Conservation (phyloP, 257 asterid genomes). For the Cynanchum wilfordii region DNA sequence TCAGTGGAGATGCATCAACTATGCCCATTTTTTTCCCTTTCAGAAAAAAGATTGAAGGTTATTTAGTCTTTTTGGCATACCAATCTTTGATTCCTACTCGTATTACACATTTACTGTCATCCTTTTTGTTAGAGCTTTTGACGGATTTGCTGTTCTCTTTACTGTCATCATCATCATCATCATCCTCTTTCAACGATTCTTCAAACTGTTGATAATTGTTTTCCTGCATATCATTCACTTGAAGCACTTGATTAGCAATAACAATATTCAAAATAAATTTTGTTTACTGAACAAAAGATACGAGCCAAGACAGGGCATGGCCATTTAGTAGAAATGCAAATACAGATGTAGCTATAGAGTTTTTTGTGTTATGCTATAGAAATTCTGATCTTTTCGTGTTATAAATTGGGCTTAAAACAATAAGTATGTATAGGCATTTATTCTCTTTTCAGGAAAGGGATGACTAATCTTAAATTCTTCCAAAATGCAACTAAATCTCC, state of each 20-base stretch:
- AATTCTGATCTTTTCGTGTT: background rate
- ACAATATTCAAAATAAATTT: background rate
- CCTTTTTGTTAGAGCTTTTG: constrained; percentile 9
- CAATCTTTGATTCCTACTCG: constrained; percentile 52
- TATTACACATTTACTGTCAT: constrained; percentile 22
- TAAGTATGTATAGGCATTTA: background rate
- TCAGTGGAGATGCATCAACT: background rate
- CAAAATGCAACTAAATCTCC: background rate
- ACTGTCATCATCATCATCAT: constrained; percentile 1
- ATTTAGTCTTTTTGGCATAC: constrained; percentile 22
- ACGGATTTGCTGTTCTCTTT: background rate
- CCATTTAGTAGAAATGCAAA: constrained; percentile 1
- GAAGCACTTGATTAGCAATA: constrained; percentile 2
- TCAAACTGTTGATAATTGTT: constrained; percentile 32
- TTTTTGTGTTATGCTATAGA: background rate
- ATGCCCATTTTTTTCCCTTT: background rate
- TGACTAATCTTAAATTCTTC: no score
- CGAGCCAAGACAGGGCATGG: background rate
- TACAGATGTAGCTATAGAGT: background rate
- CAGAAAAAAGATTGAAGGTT: background rate
- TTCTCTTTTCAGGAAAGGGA: background rate
- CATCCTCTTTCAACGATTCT: constrained; percentile 27
- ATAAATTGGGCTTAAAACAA: background rate
- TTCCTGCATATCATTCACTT: constrained; percentile 26
- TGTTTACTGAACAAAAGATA: background rate